phyloP scores from a whole-genome alignment of 805 yeast species.

The Yamadazyma insecticola region DNA sequence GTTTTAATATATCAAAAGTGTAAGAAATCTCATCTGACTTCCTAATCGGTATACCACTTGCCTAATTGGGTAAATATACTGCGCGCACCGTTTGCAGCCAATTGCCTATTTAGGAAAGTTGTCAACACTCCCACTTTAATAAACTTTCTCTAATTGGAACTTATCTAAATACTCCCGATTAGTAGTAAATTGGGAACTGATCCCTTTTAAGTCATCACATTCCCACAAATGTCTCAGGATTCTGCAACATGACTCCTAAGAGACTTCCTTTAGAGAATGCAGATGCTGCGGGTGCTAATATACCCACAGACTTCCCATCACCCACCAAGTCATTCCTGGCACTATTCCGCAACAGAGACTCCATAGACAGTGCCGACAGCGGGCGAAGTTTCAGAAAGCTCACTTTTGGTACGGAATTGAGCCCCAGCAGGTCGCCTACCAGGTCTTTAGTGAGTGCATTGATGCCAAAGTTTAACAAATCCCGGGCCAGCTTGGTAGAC shows the following conservation, averaged over 20 bases:
- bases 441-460: constrained; percentile 5
- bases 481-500: constrained; percentile 9
- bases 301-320: constrained; percentile 17
- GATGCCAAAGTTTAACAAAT: constrained; percentile 18
- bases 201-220: neutral
- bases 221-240: neutral
- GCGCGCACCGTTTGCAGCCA: too few relatives aligned
- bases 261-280: too few relatives aligned
- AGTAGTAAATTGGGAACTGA: neutral
- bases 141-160: neutral
- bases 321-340: constrained; percentile 23
- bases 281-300: too few relatives aligned
- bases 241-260: neutral
- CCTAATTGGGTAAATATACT: too few relatives aligned
- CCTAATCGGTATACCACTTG: too few relatives aligned
- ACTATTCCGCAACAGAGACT: constrained; percentile 19
- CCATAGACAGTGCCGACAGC: constrained; percentile 16
- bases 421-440: constrained; percentile 3
- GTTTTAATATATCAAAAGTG: too few relatives aligned
- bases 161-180: neutral
- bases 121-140: neutral
- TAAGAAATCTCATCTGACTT: too few relatives aligned
- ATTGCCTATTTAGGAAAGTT: too few relatives aligned
- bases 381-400: constrained; percentile 9
- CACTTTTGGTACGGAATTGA: neutral